Evolutionary conservation across 306 rosid genomes (phyloP), one percentile per base, ranked within the genome.

Genomic region (Cicer bijugum): DNA sequence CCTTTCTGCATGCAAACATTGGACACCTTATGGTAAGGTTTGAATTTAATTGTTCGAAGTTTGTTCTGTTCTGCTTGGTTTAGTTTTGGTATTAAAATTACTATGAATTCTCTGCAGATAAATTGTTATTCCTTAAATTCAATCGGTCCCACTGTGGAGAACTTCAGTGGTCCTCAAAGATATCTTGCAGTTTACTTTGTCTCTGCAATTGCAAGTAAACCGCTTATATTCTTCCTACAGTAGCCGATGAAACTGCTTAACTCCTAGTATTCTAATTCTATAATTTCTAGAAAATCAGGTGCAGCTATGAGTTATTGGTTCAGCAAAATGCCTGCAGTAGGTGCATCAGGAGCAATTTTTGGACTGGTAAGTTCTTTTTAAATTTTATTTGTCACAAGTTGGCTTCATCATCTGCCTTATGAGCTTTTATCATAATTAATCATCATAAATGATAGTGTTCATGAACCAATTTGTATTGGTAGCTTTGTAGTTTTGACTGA

Each of bases 341-440:
- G 98, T 81, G 97, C 97, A 12, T 93, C 98, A 12, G 97, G 97
- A 67, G 98, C 97, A 52, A 86, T 90, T 72, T 93, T 93, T 70
- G 98, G 98, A 83, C 83, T 93, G 64, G 98, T 93, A 83, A 85
- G 93, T 86, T 56, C 28, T 56, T 76, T 51, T n/a, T 14, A 58
- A 12, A 23, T 50, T 61, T 51, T 52, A 40, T 64, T 38, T 58
- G 16, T 7, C 53, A 53, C 68, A 66, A 8, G 48, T 72, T 55
- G 3, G 2, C 37, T 57, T 37, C 52, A 33, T 42, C 55, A 46
- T 63, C 44, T 60, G 11, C 43, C 42, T 14, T 35, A 55, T 60
- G 9, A 1, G 16, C 10, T 66, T 57, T 47, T 61, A 20, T 40
- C 72, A 40, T 16, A 61, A 51, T 16, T 59, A 58, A 35, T 74